These are phyloP conservation scores for Talaromyces stipitatus DNA, from an alignment of 495 filamentous ascomycete genomes.

Conservation along the genomic window DNA sequence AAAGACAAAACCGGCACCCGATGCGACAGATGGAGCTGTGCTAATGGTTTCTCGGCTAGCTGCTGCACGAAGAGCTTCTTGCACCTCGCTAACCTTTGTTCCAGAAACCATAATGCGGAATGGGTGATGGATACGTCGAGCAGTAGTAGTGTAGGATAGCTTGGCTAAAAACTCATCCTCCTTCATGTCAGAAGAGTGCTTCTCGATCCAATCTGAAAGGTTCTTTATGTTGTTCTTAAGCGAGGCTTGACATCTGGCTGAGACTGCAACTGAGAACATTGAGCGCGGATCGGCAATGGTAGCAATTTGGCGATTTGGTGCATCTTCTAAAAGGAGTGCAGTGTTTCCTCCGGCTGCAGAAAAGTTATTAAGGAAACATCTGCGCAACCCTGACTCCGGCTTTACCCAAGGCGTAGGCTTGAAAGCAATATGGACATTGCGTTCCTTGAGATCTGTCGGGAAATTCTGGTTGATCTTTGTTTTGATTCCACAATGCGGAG, in stretches of 20 bases:
- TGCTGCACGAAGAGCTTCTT: conserved; percentile 13
- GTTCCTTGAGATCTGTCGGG: conserved; percentile 63
- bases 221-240: conserved; percentile 47
- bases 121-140: conserved; percentile 74
- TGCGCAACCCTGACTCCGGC: conserved; percentile 54
- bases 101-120: conserved; percentile 60
- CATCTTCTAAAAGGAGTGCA: conserved; percentile 48
- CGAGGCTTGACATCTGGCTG: conserved; percentile 45
- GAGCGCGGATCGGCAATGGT: conserved; percentile 44
- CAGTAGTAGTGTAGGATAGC: conserved; percentile 72
- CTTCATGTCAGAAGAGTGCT: conserved; percentile 25
- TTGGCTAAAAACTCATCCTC: conserved; percentile 32
- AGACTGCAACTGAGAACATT: conserved; percentile 42
- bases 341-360: conserved; percentile 51
- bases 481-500: conserved; percentile 86
- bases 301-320: conserved; percentile 28
- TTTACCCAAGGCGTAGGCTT: conserved; percentile 54
- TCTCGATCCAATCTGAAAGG: conserved; percentile 38
- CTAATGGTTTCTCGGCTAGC: conserved; percentile 22
- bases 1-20: conserved; percentile 44
- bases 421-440: conserved; percentile 65
- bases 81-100: conserved; percentile 15
- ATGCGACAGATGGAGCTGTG: conserved; percentile 33
- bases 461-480: conserved; percentile 73
- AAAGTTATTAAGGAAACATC: conserved; percentile 64